phyloP scores from a whole-genome alignment of 257 asterid genomes.

The Prunella vulgaris region DNA sequence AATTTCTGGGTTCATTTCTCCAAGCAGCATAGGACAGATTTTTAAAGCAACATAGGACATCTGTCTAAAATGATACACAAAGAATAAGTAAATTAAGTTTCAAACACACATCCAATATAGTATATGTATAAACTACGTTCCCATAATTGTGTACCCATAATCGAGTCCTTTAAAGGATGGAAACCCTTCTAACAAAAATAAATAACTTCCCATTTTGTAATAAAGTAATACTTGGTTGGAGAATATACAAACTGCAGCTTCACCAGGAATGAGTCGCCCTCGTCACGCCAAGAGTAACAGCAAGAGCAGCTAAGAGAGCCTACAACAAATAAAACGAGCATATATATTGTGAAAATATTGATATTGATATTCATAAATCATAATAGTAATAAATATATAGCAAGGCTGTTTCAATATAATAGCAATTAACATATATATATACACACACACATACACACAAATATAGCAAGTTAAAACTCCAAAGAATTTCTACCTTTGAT shows the following conservation, averaged over 20 bases:
- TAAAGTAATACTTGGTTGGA: not conserved
- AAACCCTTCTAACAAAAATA: not conserved
- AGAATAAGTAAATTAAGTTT: not conserved
- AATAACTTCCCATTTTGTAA: not conserved
- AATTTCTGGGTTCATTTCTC: too few species aligned
- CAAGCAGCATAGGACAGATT: too few species aligned
- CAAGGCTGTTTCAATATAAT: too few species aligned
- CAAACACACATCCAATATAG: not conserved
- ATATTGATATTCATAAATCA: too few species aligned
- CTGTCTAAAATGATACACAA: not conserved
- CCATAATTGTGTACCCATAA: too few species aligned
- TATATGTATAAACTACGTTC: not conserved
- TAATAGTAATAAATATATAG: too few species aligned
- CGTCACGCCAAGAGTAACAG: conserved; percentile 74
- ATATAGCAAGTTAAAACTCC: not conserved
- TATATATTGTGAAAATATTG: not conserved
- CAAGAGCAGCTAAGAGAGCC: conserved; percentile 70
- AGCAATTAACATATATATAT: not conserved
- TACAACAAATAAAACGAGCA: conserved; percentile 19
- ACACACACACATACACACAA: too few species aligned
- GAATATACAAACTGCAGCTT: conserved; percentile 37
- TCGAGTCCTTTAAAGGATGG: not conserved
- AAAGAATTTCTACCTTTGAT: not conserved
- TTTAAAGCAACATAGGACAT: too few species aligned
- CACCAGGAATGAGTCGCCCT: conserved; percentile 64